phyloP scores from a whole-genome alignment of 2,329 filamentous ascomycete species.

The Aspergillus felis region DNA sequence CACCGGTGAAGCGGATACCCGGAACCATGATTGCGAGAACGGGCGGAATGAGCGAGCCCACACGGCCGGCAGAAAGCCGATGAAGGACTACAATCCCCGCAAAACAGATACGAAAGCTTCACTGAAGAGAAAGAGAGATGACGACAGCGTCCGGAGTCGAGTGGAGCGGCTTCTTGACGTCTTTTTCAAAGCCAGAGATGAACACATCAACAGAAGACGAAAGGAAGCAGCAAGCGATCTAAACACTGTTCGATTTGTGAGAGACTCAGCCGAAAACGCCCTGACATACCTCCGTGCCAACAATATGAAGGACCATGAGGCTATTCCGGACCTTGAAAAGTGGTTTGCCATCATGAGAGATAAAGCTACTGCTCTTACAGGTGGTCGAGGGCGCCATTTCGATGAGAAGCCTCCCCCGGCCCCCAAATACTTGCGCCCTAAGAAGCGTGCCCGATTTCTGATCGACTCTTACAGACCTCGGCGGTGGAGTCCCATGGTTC shows the following conservation, averaged over 20 bases:
- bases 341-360: slow-evolving; percentile 32
- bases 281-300: slow-evolving; percentile 11
- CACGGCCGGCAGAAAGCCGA: not conserved
- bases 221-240: slow-evolving; percentile 19
- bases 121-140: not conserved
- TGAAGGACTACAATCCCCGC: not conserved
- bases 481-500: not conserved
- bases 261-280: slow-evolving; percentile 43
- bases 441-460: slow-evolving; percentile 6
- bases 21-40: not conserved
- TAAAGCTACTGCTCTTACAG: slow-evolving; percentile 33
- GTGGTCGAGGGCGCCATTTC: slow-evolving; percentile 39
- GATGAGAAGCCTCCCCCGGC: slow-evolving; percentile 18
- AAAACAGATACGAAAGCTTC: not conserved
- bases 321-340: slow-evolving; percentile 26
- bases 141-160: slow-evolving; percentile 2
- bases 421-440: slow-evolving; percentile 7
- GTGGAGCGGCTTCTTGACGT: slow-evolving; percentile 22
- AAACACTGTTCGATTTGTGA: slow-evolving; percentile 37
- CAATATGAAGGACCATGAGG: not conserved
- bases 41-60: not conserved
- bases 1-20: not conserved
- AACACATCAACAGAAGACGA: slow-evolving; percentile 30
- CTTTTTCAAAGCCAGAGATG: slow-evolving; percentile 35
- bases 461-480: slow-evolving; percentile 26